A percentile compares a stretch with the other conserved stretches of the same genome.
These are phyloP conservation scores for Coniochaeta hoffmannii DNA, from an alignment of 2,329 filamentous ascomycete species.

Conservation along the genomic window DNA sequence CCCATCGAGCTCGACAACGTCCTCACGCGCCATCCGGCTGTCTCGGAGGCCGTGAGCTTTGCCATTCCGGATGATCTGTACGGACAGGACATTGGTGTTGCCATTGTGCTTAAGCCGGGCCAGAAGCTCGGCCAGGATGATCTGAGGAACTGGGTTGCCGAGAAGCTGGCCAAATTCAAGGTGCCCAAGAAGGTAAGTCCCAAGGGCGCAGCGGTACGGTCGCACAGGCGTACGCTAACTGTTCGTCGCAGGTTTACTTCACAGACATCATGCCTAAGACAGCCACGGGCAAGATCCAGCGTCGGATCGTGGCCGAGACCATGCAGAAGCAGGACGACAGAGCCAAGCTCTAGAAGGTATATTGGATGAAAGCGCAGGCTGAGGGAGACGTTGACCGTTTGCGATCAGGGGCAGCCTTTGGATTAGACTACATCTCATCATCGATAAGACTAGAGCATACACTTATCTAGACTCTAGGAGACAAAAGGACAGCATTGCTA, in stretches of 20 bases:
- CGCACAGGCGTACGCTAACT: no score
- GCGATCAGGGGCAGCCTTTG: no score
- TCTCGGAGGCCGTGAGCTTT: slow-evolving; percentile 76
- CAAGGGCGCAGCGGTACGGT: no score
- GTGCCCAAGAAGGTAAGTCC: slow-evolving; percentile 66
- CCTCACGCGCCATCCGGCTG: slow-evolving; percentile 62
- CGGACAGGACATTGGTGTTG: slow-evolving; percentile 73
- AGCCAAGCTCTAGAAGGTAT: slow-evolving; percentile 41
- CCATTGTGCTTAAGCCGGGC: slow-evolving; percentile 65
- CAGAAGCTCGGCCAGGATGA: slow-evolving; percentile 48
- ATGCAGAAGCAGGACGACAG: slow-evolving; percentile 66
- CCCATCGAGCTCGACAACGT: slow-evolving; percentile 85
- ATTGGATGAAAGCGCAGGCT: no score
- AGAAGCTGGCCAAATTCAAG: slow-evolving; percentile 76
- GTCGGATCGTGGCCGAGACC: slow-evolving; percentile 75
- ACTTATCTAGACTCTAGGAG: no score
- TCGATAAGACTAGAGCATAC: no score
- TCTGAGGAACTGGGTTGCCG: slow-evolving; percentile 60
- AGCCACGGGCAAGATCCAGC: slow-evolving; percentile 84
- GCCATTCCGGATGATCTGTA: slow-evolving; percentile 76
- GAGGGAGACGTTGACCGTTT: background rate
- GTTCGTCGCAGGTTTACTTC: slow-evolving; percentile 58
- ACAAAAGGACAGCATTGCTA: no score
- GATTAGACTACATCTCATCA: no score
- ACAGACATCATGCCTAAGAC: slow-evolving; percentile 83